Evolutionary conservation across 75 land plant species (phyloP).

Genomic region (Isoetes taiwanensis): DNA sequence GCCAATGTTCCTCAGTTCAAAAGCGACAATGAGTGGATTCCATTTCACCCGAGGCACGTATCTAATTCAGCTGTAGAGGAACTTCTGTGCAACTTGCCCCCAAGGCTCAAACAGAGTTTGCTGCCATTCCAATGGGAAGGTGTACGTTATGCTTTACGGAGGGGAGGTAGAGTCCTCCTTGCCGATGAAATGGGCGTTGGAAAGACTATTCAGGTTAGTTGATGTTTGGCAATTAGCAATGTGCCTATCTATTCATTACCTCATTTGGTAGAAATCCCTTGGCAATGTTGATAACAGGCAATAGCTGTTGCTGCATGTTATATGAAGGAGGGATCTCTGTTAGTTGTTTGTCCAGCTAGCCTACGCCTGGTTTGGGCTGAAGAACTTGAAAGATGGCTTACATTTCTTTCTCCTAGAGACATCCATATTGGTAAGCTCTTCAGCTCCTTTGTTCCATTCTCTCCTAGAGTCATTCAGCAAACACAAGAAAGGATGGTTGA

Average conservation of each 20-base stretch:
- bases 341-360: constrained; percentile 90
- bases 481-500: no score
- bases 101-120: constrained; percentile 31
- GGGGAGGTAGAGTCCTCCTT: constrained; percentile 83
- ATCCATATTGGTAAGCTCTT: constrained; percentile 69
- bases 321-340: constrained; percentile 53
- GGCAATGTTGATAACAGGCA: no score
- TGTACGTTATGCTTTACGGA: constrained; percentile 59
- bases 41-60: constrained; percentile 43
- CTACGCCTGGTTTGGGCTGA: constrained; percentile 88
- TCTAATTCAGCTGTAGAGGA: constrained; percentile 52
- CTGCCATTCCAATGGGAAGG: constrained; percentile 91
- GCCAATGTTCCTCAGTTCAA: constrained; percentile 25
- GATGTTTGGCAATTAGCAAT: not conserved
- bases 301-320: constrained; percentile 83
- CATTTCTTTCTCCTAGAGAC: constrained; percentile 57
- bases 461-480: no score
- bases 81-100: constrained; percentile 34
- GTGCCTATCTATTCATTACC: no score
- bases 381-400: constrained; percentile 93
- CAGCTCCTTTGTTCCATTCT: not conserved
- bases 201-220: constrained; percentile 64
- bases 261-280: no score
- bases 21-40: constrained; percentile 30
- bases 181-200: constrained; percentile 99